Percentiles rank a stretch among this genome's conserved stretches.
Evolutionary conservation across 306 rosid genomes (phyloP).

Genomic region (Pachyrhizus erosus): DNA sequence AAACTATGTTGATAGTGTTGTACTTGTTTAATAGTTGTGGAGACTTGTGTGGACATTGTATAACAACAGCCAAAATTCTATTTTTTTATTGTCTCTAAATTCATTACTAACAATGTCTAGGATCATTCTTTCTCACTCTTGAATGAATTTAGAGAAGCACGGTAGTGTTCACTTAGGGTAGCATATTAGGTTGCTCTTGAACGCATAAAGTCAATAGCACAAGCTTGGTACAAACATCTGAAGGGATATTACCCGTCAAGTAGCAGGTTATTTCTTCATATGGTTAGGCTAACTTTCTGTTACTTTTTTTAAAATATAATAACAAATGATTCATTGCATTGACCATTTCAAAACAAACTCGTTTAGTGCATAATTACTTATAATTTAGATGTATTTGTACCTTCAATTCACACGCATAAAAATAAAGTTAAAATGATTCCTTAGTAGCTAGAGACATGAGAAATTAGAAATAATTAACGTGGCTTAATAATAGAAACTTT

Average conservation of each 20-base stretch:
- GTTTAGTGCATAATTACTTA: background rate
- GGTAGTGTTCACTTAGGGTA: background rate
- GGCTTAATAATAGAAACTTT: background rate
- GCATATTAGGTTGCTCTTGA: background rate
- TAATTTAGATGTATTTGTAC: background rate
- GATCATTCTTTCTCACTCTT: background rate
- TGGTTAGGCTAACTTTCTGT: no score
- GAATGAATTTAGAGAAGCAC: background rate
- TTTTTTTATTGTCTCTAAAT: background rate
- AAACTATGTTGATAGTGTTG: background rate
- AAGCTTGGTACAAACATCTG: background rate
- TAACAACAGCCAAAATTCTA: background rate
- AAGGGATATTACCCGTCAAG: background rate
- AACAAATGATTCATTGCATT: background rate
- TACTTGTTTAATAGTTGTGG: background rate
- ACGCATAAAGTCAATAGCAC: background rate
- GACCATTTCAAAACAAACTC: background rate
- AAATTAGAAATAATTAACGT: background rate
- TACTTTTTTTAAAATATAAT: no score
- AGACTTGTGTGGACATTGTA: background rate
- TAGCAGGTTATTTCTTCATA: no score
- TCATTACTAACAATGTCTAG: background rate
- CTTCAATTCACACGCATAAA: background rate
- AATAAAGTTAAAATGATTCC: background rate
- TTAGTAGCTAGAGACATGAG: background rate